Base-by-base conservation (phyloP, 2,329 filamentous ascomycete genomes). In the Hymenoscyphus infarciens region DNA sequence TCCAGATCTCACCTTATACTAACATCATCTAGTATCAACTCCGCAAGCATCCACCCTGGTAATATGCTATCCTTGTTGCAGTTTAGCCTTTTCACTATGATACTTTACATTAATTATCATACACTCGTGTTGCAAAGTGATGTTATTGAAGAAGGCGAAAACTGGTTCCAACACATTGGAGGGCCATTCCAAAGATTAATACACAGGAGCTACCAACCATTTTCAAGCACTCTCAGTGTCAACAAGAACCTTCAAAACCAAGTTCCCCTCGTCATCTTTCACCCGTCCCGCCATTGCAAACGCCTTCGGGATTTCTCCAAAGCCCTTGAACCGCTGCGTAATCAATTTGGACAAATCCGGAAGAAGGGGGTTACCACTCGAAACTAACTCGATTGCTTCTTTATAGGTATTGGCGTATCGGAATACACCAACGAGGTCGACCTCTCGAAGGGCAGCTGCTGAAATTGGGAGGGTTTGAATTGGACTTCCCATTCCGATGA, bases 391-490 rank as follows among this genome's bases (percentile, higher is more conserved):
- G 69, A 98, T 97, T 42, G 95, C 95, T 66, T 92, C 86, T 33
- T 92, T 92, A 90, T 94, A 98, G 11, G 91, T 96, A 80, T 97
- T 89, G 29, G 87, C 87, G 68, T 92, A 92, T 58, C 89, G 82
- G 78, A 92, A 91, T 42, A 91, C 87, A 53, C 89, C 89, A 10
- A 91, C 77, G 25, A 92, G 86, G 72, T 92, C 89, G 56, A 92
- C 85, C 76, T 93, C 89, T 58, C 88, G 83, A n/a, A 91, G 79
- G 33, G 89, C 87, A 2, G 89, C 88, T 8, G 87, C 87, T 6
- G 87, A 89, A 61, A 93, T 80, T 1, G 89, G 89, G 3, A 92
- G 80, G 0, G 87, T 91, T 74, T 91, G 88, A 61, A 91, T 83
- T 0, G 89, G 89, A 11, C 83, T 88, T 53, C 89, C 89, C 89